Percentiles rank a stretch among this genome's conserved stretches.
phyloP scores from a whole-genome alignment of 768 basidiomycete genomes.

The Kwoniella sp. region DNA sequence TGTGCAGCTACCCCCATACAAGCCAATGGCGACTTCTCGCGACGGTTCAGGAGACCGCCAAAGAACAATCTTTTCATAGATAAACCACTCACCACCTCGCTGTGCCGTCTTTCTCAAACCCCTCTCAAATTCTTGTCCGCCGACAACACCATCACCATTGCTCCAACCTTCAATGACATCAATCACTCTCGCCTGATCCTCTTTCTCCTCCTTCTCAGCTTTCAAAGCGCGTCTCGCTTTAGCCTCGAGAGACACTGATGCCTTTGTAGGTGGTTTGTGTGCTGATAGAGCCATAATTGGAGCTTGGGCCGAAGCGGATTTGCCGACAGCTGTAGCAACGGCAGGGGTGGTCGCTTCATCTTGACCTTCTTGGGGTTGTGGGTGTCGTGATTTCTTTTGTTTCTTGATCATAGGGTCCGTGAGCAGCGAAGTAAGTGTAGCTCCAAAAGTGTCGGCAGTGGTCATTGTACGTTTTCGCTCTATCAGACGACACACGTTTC shows the following conservation, averaged over 20 bases:
- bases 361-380: background rate
- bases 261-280: constrained; percentile 42
- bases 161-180: constrained; percentile 56
- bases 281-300: constrained; percentile 54
- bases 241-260: constrained; percentile 43
- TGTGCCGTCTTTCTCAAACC: constrained; percentile 56
- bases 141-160: constrained; percentile 35
- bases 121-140: constrained; percentile 55
- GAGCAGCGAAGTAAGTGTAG: constrained; percentile 53
- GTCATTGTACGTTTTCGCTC: constrained; percentile 54
- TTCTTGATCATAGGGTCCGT: constrained; percentile 32
- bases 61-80: too few species aligned
- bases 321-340: background rate
- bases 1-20: too few species aligned
- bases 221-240: constrained; percentile 47
- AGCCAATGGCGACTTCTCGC: too few species aligned
- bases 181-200: constrained; percentile 54
- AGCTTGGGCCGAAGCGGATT: constrained; percentile 15
- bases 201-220: constrained; percentile 51
- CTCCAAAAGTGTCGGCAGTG: constrained; percentile 53
- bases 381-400: constrained; percentile 1
- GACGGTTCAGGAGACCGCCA: too few species aligned
- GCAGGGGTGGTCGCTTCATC: background rate
- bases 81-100: constrained; percentile 52
- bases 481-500: constrained; percentile 11